Percentiles rank a stretch among this genome's conserved stretches.
Conservation (phyloP, 2,329 filamentous ascomycete genomes). For the Tolypocladium album region DNA sequence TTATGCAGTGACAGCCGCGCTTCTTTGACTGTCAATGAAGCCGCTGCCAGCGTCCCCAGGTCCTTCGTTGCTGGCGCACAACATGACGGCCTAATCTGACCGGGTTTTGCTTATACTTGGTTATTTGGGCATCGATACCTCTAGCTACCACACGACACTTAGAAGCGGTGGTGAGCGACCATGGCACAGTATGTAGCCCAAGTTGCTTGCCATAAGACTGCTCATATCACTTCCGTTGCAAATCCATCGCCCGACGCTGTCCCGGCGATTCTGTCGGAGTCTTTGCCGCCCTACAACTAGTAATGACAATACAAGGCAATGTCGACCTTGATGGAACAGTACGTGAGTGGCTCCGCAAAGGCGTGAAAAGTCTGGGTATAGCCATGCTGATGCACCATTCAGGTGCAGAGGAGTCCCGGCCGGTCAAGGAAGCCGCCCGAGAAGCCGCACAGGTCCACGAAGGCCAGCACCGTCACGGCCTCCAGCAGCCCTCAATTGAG, state of each 20-base stretch:
- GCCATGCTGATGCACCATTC: neutral
- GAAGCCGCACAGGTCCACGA: neutral
- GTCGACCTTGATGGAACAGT: neutral
- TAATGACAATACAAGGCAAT: neutral
- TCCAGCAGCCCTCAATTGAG: slow-evolving; percentile 5
- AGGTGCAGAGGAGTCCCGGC: neutral
- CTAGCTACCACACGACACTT: neutral
- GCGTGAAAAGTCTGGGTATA: neutral
- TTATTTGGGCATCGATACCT: slow-evolving; percentile 13
- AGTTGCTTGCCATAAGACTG: neutral
- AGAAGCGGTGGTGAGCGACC: neutral
- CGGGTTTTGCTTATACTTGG: slow-evolving; percentile 3
- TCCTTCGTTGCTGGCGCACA: slow-evolving; percentile 4
- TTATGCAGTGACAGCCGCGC: neutral
- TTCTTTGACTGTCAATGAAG: neutral
- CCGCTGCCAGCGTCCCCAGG: neutral
- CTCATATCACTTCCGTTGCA: neutral
- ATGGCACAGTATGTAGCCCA: slow-evolving; percentile 8
- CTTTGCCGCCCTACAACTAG: too few relatives aligned
- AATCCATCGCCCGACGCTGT: neutral
- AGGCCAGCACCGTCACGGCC: neutral
- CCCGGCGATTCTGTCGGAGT: neutral
- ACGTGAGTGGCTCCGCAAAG: neutral
- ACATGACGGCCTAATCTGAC: slow-evolving; percentile 12
- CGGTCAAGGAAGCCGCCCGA: neutral